Evolutionary conservation across 352 stramenopile genomes (phyloP), one percentile per base, ranked within the genome.

Genomic region (Phytophthora colocasiae): DNA sequence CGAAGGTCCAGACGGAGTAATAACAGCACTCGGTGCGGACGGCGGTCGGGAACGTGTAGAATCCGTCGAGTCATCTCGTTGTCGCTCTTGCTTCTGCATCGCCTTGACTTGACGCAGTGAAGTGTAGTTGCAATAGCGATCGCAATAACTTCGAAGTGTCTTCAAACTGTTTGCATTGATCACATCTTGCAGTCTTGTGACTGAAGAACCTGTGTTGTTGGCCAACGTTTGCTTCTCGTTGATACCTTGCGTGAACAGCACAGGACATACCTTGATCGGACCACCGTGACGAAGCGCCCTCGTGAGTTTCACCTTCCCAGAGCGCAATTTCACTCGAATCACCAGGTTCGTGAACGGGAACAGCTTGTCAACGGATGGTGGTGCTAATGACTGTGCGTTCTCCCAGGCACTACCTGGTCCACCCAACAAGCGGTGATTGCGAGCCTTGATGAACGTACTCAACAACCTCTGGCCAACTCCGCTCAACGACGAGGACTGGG

Each of bases 221-320:
- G 89, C 90, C 8, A 98, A 44, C 31, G 91, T 97, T 71, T 97
- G 91, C 69, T 95, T 96, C 69, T 98, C 93, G 62, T 98, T 98
- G 67, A 98, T 97, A 19, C 93, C 93, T 53, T 98, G 87, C 0
- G 87, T 90, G 60, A 95, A 95, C 31, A 95, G 68, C 60, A 93
- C 80, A 10, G 87, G 87, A 26, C 67, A 86, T 9, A 95, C 87
- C 29, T 80, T 82, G 63, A 95, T 82, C 7, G 71, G 70, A n/a
- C 71, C 60, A 14, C 80, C 82, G n/a, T 89, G 83, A 15, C 73
- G 73, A 58, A 94, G 71, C 10, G 71, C 76, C 19, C 71, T 69
- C 0, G 80, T 75, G 6, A 95, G 49, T 77, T 93, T 93, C n/a
- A 92, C 69, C n/a, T 87, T 86, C 15, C 66, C 84, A 6, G 83